Percentiles rank a stretch among this genome's conserved stretches.
Evolutionary conservation across 2,329 filamentous ascomycete genomes (phyloP).

Genomic region (Nigrograna mackinnonii): DNA sequence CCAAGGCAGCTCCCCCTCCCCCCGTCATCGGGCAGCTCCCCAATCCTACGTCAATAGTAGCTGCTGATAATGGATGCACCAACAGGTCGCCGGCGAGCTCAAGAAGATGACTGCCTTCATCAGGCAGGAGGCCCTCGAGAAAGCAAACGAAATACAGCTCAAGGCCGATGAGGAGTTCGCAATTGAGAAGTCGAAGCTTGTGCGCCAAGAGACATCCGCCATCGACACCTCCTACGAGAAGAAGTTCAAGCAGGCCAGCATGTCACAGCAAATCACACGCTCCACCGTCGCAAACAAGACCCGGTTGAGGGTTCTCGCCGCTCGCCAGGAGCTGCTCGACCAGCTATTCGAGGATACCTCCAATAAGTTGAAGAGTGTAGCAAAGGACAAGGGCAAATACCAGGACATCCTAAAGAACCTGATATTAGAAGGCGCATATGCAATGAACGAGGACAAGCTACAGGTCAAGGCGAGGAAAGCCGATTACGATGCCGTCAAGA

Average conservation of each 20-base stretch:
- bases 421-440: conserved; percentile 88
- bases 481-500: conserved; percentile 75
- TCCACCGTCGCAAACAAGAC: conserved; percentile 97
- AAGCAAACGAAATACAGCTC: conserved; percentile 95
- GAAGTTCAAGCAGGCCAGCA: conserved; percentile 98
- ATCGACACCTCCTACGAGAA: conserved; percentile 96
- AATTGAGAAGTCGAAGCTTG: conserved; percentile 98
- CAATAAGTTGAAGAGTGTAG: conserved; percentile 68
- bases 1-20: conserved; percentile 26
- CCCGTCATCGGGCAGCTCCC: conserved; percentile 16
- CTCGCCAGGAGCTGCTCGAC: conserved; percentile 89
- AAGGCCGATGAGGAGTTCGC: conserved; percentile 99
- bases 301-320: conserved; percentile 81
- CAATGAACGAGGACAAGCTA: conserved; percentile 79
- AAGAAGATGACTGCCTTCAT: conserved; percentile 99
- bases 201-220: conserved; percentile 88
- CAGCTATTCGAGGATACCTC: conserved; percentile 81
- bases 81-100: conserved; percentile 92
- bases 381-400: conserved; percentile 76
- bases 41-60: conserved; percentile 20
- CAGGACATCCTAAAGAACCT: conserved; percentile 75
- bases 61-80: conserved; percentile 29
- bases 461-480: conserved; percentile 75
- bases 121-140: conserved; percentile 96
- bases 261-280: conserved; percentile 98